Evolutionary conservation across 768 basidiomycete species (phyloP), one percentile per base, ranked within the genome.

Genomic region (Fistulinella prunicolor): DNA sequence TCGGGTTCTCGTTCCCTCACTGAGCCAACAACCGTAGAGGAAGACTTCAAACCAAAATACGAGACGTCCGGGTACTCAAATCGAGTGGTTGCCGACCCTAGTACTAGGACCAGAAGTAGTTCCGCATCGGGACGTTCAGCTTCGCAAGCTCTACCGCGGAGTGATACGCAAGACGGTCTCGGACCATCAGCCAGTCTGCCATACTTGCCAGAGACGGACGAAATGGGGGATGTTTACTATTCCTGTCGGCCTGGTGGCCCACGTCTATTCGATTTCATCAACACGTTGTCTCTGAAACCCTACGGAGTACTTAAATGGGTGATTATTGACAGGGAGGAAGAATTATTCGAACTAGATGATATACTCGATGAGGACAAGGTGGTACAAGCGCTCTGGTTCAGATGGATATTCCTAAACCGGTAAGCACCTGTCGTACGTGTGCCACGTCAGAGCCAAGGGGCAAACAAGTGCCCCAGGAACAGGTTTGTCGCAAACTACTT

Each of bases 281-380:
- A 75, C 14, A 77, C 76, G 6, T 62, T 86, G 12, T 75, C 86
- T 0, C 61, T 85, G 57, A 78, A 82, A 22, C 69, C 66, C 4
- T 89, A 77, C 50, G 89, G 89, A 3, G 66, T 86, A 2, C 71
- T 86, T 36, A 74, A 76, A 3, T 90, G 88, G 88, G 71, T 76
- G 32, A 72, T 91, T 8, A 42, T 85, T 8, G 86, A 89, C 49
- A 69, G 79, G 34, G 87, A 90, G 58, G 89, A 89, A 41, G 87
- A 89, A 53, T 72, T 90, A 0, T 89, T 80, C 47, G 84, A 88
- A 51, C 68, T 77, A 38, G 83, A 86, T 50, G 82, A 89, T 57
- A 70, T 89, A 10, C 71, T 72, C 34, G 86, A 88, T 47, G 85
- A 89, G 52, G 80, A 85, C 49, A 91, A 90, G 62, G 81, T 89